These are phyloP conservation scores for Tubosaeta sp. DNA, from an alignment of 768 basidiomycete species.

Conservation along the genomic window DNA sequence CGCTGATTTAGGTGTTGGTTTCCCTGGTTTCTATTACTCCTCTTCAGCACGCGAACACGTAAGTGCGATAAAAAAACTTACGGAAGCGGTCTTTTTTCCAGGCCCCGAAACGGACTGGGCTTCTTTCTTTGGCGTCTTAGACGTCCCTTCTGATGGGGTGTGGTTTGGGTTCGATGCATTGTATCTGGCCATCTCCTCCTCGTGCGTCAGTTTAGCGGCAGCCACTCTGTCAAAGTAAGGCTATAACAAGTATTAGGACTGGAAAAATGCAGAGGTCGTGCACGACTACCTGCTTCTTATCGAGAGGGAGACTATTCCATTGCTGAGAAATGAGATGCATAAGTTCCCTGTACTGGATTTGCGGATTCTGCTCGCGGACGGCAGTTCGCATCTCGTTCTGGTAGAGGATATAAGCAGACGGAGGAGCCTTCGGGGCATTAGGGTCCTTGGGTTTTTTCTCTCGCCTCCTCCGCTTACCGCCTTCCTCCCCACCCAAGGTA, in stretches of 20 bases:
- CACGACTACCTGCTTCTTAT: constrained; percentile 70
- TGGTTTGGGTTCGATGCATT: constrained; percentile 51
- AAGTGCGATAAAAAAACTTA: constrained; percentile 13
- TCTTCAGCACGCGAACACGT: constrained; percentile 14
- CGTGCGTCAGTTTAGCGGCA: constrained; percentile 61
- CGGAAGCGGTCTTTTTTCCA: constrained; percentile 23
- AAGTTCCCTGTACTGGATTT: constrained; percentile 66
- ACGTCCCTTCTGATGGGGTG: constrained; percentile 43
- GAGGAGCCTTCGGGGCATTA: constrained; percentile 90
- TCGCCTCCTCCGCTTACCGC: constrained; percentile 32
- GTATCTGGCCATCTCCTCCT: constrained; percentile 60
- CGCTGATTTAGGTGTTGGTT: constrained; percentile 23
- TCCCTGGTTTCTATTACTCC: constrained; percentile 21
- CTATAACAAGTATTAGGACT: constrained; percentile 10
- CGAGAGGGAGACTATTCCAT: constrained; percentile 66
- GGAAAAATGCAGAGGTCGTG: background rate
- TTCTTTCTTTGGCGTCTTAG: constrained; percentile 27
- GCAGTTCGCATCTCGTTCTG: constrained; percentile 85
- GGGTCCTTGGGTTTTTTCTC: constrained; percentile 78
- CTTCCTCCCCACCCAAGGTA: constrained; percentile 31
- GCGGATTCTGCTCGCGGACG: constrained; percentile 62
- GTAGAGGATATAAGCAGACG: constrained; percentile 90
- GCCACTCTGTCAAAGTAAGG: constrained; percentile 40
- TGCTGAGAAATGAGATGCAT: constrained; percentile 64
- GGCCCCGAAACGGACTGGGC: constrained; percentile 27